These are phyloP conservation scores for Saprolegnia diclina DNA, from an alignment of 352 stramenopile genomes.

Conservation along the genomic window DNA sequence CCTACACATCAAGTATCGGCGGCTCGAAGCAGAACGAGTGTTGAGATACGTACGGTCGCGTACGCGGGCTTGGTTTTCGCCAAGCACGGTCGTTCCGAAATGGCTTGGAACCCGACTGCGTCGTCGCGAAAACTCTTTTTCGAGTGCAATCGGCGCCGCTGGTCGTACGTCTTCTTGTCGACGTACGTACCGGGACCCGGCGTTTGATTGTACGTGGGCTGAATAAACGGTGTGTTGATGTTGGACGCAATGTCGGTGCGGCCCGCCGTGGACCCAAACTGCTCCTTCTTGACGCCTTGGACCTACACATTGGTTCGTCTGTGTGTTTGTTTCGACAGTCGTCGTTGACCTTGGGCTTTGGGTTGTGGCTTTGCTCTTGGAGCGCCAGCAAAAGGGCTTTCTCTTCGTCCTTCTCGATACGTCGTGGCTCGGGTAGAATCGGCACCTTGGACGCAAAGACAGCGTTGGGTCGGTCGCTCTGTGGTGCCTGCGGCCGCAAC, in stretches of 20 bases:
- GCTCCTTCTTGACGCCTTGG: constrained; percentile 30
- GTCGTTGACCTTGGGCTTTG: constrained; percentile 1
- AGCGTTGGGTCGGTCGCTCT: constrained; percentile 36
- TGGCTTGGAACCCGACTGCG: constrained; percentile 60
- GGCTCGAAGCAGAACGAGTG: not conserved
- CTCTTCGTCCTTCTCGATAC: constrained; percentile 44
- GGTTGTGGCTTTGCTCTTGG: constrained; percentile 18
- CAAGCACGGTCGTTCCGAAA: constrained; percentile 56
- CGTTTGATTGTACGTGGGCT: constrained; percentile 48
- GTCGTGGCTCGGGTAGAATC: constrained; percentile 45
- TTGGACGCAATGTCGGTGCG: constrained; percentile 51
- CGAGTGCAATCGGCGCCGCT: constrained; percentile 4
- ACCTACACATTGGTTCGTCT: not conserved
- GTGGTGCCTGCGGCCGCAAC: not conserved
- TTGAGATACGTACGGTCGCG: constrained; percentile 9
- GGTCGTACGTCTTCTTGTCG: constrained; percentile 14
- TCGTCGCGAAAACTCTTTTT: constrained; percentile 34
- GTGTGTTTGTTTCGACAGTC: too few relatives aligned
- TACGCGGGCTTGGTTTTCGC: constrained; percentile 33
- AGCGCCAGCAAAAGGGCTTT: constrained; percentile 36
- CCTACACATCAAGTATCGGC: not conserved
- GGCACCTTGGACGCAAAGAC: constrained; percentile 75
- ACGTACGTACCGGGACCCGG: constrained; percentile 59
- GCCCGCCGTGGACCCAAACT: constrained; percentile 64
- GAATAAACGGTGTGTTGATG: constrained; percentile 48